Base-by-base conservation (phyloP, 257 asterid species). In the Solanum raphanifolium region DNA sequence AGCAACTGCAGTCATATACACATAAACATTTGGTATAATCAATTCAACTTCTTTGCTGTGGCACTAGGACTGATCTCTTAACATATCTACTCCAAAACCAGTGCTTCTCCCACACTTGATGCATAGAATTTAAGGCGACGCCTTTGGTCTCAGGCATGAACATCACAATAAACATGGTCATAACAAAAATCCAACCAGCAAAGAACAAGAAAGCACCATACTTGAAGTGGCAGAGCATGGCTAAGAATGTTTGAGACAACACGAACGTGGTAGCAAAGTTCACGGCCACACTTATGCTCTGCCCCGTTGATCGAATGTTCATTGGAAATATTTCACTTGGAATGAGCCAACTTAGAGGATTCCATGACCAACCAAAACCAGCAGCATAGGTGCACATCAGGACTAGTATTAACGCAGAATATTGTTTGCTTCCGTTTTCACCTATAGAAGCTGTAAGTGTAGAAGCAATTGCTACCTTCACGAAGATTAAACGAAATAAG, bases 341-440 rank as follows among this genome's bases (percentile, higher is more conserved):
- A 72, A 94, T 94, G 0, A 95, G 94, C 98, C 98, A 96, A 31
- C 98, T 98, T 43, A 96, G 93, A 8, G 99, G 99, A 1, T 98
- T 98, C 98, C 98, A 94, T 3, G 98, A 96, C 98, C 99, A 96
- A 1, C 98, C 99, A 71, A 95, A 95, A 0, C 96, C 84, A 3
- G 98, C 93, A 10, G 94, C 98, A 20, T 91, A 96, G 7, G 93
- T 93, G 93, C 98, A 96, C 0, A 95, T 91, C 86, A 96, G 41
- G 86, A 92, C 84, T 81, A 96, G 98, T 6, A 96, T 95, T n/a
- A 96, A 93, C 41, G 94, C 84, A 23, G 8, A 35, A 76, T 38
- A 76, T 38, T 76, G 83, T 9, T 76, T 76, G 58, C 58, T 76
- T 76, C 83, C 58, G 16, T 76, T 76, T 39, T 76, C 13, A 2